These are phyloP conservation scores for Acrodontium crateriforme DNA, from an alignment of 2,329 filamentous ascomycete genomes.

Conservation along the genomic window DNA sequence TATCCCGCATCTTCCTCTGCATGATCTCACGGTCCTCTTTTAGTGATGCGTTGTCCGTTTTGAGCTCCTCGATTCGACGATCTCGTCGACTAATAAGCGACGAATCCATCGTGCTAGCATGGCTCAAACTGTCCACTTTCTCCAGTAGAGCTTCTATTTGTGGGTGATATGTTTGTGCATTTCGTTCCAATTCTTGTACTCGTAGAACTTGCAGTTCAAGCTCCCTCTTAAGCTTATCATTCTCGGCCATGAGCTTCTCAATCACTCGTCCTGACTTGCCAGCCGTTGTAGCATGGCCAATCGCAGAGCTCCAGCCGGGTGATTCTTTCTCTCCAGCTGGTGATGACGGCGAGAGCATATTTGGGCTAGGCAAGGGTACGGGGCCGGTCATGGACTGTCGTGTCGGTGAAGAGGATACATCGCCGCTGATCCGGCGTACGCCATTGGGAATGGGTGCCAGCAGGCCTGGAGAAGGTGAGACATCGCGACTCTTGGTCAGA, in stretches of 20 bases:
- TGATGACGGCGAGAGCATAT: conserved; percentile 1
- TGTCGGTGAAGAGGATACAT: conserved; percentile 3
- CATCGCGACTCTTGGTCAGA: conserved; percentile 2
- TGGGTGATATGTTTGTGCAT: conserved; percentile 52
- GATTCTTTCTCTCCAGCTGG: conserved; percentile 6
- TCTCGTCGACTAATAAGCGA: conserved; percentile 58
- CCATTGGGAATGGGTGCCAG: conserved; percentile 8
- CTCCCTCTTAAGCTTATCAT: conserved; percentile 63
- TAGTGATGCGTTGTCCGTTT: conserved; percentile 50
- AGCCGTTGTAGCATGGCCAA: conserved; percentile 50
- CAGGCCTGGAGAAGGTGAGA: conserved; percentile 4
- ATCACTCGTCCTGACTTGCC: conserved; percentile 69
- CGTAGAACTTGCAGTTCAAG: conserved; percentile 28
- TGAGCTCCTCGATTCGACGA: conserved; percentile 57
- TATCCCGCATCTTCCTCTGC: conserved; percentile 7
- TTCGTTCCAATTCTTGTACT: conserved; percentile 57
- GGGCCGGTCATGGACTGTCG: conserved; percentile 3
- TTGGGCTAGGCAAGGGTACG: conserved; percentile 1
- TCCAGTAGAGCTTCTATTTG: conserved; percentile 55
- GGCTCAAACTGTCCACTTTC: conserved; percentile 55
- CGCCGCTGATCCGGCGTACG: conserved; percentile 6
- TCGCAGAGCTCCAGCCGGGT: conserved; percentile 47
- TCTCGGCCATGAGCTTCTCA: conserved; percentile 67
- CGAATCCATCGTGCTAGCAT: conserved; percentile 59
- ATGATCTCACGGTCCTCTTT: conserved; percentile 33